Conservation (phyloP, 2,329 filamentous ascomycete species). For the Colletotrichum echinochloae region DNA sequence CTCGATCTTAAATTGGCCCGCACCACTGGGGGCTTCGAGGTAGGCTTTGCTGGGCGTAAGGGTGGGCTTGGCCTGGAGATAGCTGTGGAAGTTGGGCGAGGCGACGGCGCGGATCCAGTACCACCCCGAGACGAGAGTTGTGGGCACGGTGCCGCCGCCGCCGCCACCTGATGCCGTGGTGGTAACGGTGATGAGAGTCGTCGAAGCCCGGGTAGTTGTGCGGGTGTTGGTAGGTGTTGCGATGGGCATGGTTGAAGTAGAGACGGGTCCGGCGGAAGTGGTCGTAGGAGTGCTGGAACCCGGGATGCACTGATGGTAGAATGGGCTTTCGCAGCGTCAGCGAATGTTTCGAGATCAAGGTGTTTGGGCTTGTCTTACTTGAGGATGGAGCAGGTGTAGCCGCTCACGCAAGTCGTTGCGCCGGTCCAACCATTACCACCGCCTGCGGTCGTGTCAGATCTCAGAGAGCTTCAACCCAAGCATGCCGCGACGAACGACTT, state of each 20-base stretch:
- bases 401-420: conserved; percentile 30
- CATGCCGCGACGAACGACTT: neutral
- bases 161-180: conserved; percentile 20
- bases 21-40: conserved; percentile 63
- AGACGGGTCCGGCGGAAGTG: conserved; percentile 13
- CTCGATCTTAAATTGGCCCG: conserved; percentile 69
- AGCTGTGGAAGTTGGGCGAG: conserved; percentile 68
- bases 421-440: conserved; percentile 36
- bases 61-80: conserved; percentile 61
- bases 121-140: conserved; percentile 62
- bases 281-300: conserved; percentile 18
- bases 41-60: conserved; percentile 61
- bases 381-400: conserved; percentile 36
- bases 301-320: conserved; percentile 37
- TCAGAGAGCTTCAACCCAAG: neutral
- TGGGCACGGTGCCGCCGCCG: conserved; percentile 33
- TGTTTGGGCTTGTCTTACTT: conserved; percentile 18
- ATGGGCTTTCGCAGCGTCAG: conserved; percentile 25
- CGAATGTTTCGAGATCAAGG: too few species aligned
- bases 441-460: conserved; percentile 18
- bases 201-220: conserved; percentile 28
- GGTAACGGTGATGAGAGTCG: conserved; percentile 26
- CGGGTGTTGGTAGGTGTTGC: conserved; percentile 11
- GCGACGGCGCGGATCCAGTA: conserved; percentile 70
- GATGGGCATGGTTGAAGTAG: conserved; percentile 15